Evolutionary conservation across 1,284 basidiomycete species (phyloP).

Genomic region (Rhodotorula sp.): DNA sequence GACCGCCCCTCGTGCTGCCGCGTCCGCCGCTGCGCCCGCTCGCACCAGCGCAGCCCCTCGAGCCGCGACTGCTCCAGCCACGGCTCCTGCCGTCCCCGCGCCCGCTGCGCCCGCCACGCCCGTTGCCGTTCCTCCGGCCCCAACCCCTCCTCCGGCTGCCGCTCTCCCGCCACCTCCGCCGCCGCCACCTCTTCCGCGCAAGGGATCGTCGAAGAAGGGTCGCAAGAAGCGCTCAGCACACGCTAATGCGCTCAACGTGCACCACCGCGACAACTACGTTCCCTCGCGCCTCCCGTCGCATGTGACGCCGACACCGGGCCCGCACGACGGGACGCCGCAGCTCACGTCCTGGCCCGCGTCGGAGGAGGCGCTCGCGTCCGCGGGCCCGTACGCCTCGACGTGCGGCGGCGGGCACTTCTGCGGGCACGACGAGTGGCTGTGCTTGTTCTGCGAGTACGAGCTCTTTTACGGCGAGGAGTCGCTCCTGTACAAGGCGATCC

Average conservation of each 20-base stretch:
- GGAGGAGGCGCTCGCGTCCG: slow-evolving; percentile 30
- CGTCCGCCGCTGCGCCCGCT: background rate
- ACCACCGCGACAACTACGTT: slow-evolving; percentile 50
- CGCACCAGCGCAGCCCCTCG: background rate
- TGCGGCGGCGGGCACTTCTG: slow-evolving; percentile 40
- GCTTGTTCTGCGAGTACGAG: slow-evolving; percentile 52
- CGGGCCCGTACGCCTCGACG: slow-evolving; percentile 22
- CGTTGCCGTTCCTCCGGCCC: slow-evolving; percentile 1
- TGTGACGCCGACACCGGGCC: slow-evolving; percentile 1
- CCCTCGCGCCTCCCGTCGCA: slow-evolving; percentile 41
- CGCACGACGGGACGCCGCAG: slow-evolving; percentile 3
- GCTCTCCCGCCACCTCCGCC: slow-evolving; percentile 19
- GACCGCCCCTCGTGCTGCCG: background rate
- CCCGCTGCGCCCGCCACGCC: background rate
- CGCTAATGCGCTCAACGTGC: slow-evolving; percentile 50
- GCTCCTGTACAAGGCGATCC: slow-evolving; percentile 44
- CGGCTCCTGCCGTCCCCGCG: background rate
- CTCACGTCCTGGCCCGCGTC: slow-evolving; percentile 41
- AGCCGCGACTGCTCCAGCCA: background rate
- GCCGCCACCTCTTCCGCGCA: slow-evolving; percentile 9
- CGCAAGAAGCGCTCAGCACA: slow-evolving; percentile 48
- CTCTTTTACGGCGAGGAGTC: slow-evolving; percentile 50
- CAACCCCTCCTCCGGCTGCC: slow-evolving; percentile 12
- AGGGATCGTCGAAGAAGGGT: slow-evolving; percentile 40
- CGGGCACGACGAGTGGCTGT: slow-evolving; percentile 48